Percentiles rank a stretch among this genome's conserved stretches.
These are phyloP conservation scores for Goniomonas avonlea DNA, from an alignment of 78 protist species.

Conservation along the genomic window DNA sequence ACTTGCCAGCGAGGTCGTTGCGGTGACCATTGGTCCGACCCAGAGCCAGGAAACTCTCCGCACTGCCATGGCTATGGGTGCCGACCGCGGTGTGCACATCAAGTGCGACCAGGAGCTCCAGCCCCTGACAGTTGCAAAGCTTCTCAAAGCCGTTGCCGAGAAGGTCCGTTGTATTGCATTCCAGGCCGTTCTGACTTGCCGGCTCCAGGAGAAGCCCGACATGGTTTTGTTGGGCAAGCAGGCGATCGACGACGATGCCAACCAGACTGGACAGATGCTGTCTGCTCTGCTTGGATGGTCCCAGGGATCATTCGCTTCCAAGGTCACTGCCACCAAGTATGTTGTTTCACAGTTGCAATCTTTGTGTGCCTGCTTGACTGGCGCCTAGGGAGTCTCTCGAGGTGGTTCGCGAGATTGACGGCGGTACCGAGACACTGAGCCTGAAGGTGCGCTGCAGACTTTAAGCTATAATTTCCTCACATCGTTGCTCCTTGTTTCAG, in stretches of 20 bases:
- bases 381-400: no score
- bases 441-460: no score
- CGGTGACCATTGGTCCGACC: conserved; percentile 80
- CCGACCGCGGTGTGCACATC: conserved; percentile 86
- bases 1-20: conserved; percentile 71
- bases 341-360: no score
- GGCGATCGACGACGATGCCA: conserved; percentile 91
- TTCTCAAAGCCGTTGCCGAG: conserved; percentile 59
- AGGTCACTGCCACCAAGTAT: conserved; percentile 32
- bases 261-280: conserved; percentile 88
- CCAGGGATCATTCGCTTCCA: conserved; percentile 73
- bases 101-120: conserved; percentile 49
- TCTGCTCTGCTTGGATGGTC: conserved; percentile 86
- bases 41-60: conserved; percentile 54
- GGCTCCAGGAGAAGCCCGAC: conserved; percentile 20
- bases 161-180: no score
- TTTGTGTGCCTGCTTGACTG: no score
- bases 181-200: conserved; percentile 23
- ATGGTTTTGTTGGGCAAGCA: conserved; percentile 73
- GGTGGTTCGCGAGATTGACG: conserved; percentile 90
- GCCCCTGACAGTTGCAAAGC: conserved; percentile 84
- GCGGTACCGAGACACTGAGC: conserved; percentile 79
- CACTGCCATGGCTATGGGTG: conserved; percentile 91
- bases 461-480: no score
- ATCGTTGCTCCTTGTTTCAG: no score